Evolutionary conservation across 768 basidiomycete species (phyloP), one percentile per base, ranked within the genome.

Genomic region (Leccinellum albellum): DNA sequence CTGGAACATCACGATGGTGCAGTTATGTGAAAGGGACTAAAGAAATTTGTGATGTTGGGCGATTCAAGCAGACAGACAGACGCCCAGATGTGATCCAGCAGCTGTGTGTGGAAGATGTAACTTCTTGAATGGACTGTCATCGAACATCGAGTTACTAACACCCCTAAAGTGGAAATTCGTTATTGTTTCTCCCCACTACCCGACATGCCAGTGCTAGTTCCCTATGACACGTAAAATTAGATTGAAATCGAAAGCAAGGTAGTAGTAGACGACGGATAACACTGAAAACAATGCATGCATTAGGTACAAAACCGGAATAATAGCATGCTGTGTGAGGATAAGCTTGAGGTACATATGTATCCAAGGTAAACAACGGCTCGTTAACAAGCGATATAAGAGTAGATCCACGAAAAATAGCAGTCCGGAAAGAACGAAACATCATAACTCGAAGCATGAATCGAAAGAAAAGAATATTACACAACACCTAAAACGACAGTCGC

Each of bases 401-500:
- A 37, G 24, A 21, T 20, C 21, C 31, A 8, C 26, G 40, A 45
- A 17, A 23, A 44, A 12, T 15, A 55, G 37, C 33, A 46, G 14
- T 47, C 15, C 26, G 9, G 15, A 42, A 15, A 50, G 42, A 6
- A 49, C 4, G 9, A 42, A 10, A 45, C 23, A 31, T 23, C 48
- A 31, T 55, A 53, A 40, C 56, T 56, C 26, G 21, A 65, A 51
- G 42, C 57, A 58, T 26, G 20, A 53, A 55, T 9, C 7, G 3
- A 26, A 23, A 45, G 44, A 45, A n/a, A 44, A 49, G 6, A 46
- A 21, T 13, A 3, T 29, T 70, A 94, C 31, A 92, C 85, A 29
- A 94, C 73, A 2, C 90, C 91, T 42, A 94, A 69, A 20, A 92
- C 79, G 53, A 94, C 82, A 13, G 88, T 93, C 33, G 89, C 91